These are phyloP conservation scores for Hygrophoropsis aurantiaca DNA, from an alignment of 768 basidiomycete genomes.

Conservation along the genomic window DNA sequence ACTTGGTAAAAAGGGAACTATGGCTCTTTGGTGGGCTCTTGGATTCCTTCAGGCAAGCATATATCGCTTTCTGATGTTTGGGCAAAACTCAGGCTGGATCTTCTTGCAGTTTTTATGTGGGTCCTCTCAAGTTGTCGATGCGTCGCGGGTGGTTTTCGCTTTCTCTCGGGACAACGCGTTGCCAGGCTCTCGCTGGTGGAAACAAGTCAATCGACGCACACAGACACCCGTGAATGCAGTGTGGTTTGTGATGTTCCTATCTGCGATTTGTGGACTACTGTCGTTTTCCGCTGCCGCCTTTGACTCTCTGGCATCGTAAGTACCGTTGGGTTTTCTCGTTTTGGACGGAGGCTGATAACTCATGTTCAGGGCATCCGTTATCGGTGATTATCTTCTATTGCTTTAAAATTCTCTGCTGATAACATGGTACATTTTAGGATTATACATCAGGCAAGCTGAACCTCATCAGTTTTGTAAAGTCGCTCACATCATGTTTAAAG, in stretches of 20 bases:
- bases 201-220: slow-evolving; percentile 29
- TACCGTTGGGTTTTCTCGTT: neutral
- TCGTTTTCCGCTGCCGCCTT: slow-evolving; percentile 35
- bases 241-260: slow-evolving; percentile 36
- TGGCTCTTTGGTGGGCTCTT: slow-evolving; percentile 45
- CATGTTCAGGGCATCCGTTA: slow-evolving; percentile 27
- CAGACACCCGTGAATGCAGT: slow-evolving; percentile 40
- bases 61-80: neutral
- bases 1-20: slow-evolving; percentile 40
- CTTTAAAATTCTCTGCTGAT: no score
- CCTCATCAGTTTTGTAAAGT: slow-evolving; percentile 28
- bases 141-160: slow-evolving; percentile 47
- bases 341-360: neutral
- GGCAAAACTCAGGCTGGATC: neutral
- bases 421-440: no score
- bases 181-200: slow-evolving; percentile 38
- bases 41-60: slow-evolving; percentile 40
- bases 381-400: no score
- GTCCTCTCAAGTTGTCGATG: slow-evolving; percentile 47
- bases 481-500: no score
- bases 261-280: slow-evolving; percentile 30
- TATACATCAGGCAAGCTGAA: slow-evolving; percentile 5
- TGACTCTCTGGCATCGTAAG: slow-evolving; percentile 34
- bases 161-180: slow-evolving; percentile 39
- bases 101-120: slow-evolving; percentile 37